These are phyloP conservation scores for Ambrosiella xylebori DNA, from an alignment of 2,329 filamentous ascomycete genomes.

Conservation along the genomic window DNA sequence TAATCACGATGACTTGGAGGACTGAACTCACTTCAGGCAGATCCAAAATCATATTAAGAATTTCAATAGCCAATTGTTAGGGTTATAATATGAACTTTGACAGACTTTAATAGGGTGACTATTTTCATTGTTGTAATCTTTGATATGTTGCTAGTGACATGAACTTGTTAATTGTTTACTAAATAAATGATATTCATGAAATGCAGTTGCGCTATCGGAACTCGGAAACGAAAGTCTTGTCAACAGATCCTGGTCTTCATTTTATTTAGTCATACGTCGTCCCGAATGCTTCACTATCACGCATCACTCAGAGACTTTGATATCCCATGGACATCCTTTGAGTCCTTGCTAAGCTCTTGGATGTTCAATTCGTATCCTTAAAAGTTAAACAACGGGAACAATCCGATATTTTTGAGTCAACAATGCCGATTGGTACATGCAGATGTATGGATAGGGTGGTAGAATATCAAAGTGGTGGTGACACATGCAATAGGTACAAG, in stretches of 20 bases:
- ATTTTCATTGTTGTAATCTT: too few species aligned
- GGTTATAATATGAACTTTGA: too few species aligned
- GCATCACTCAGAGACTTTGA: not conserved
- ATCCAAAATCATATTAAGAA: too few species aligned
- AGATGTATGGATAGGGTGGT: not conserved
- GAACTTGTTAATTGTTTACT: not conserved
- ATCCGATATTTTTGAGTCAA: not conserved
- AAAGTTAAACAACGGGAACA: not conserved
- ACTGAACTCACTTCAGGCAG: too few species aligned
- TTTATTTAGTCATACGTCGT: not conserved
- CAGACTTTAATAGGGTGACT: too few species aligned
- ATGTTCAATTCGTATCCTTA: not conserved
- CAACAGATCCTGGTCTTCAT: not conserved
- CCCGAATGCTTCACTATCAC: not conserved
- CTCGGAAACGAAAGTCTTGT: too few species aligned
- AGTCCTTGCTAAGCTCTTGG: not conserved
- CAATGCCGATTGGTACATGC: not conserved
- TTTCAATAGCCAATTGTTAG: too few species aligned
- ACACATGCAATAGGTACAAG: too few species aligned
- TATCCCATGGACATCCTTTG: not conserved
- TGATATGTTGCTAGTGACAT: too few species aligned
- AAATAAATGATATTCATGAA: too few species aligned
- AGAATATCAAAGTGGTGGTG: not conserved
- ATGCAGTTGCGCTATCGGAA: too few species aligned
- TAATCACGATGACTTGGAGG: too few species aligned